Evolutionary conservation across 192 early-diverging fungal genomes (phyloP), one percentile per base, ranked within the genome.

Genomic region (Backusella westeae): DNA sequence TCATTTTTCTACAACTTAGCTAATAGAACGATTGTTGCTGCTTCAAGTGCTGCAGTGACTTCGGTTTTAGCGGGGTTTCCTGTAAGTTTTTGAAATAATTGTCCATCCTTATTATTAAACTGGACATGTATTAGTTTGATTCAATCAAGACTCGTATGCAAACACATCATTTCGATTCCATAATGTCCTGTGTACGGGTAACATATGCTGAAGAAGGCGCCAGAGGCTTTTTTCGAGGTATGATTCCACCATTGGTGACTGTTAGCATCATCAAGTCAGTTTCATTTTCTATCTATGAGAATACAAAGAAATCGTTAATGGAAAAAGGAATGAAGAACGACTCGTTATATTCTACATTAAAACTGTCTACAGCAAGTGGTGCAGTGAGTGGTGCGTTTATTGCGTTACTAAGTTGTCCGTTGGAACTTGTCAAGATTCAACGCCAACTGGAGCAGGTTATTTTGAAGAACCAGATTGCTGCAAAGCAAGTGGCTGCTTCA

Each of bases 121-220:
- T 49, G 6, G 15, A n/a, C n/a, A 49, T 38, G 9, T 14, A 5
- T 32, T 46, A 79, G 78, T 98, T 98, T 84, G 97, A 99, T 83
- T 94, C 95, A 26, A 85, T 99, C 49, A 99, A 99, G 85, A 99
- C 97, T 19, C 85, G 96, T 67, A 96, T 99, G 95, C 97, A 99
- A 83, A 97, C 96, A 6, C 91, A 94, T 77, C 87, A 91, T 26
- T 99, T 97, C 78, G 85, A 84, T 41, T 93, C 93, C 29, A 90
- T 93, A 23, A 81, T 91, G 76, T 89, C 82, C 12, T 99, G 97
- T 80, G 88, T 96, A 19, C 84, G 85, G 42, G 78, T 85, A 34
- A 96, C 95, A 0, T 93, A 95, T 78, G 77, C 84, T 23, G 88
- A 91, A 7, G 97, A 99, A 77, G 94, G 97, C 12, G 29, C 94